Evolutionary conservation across 768 basidiomycete genomes (phyloP).

Genomic region (Suillus brevipes): DNA sequence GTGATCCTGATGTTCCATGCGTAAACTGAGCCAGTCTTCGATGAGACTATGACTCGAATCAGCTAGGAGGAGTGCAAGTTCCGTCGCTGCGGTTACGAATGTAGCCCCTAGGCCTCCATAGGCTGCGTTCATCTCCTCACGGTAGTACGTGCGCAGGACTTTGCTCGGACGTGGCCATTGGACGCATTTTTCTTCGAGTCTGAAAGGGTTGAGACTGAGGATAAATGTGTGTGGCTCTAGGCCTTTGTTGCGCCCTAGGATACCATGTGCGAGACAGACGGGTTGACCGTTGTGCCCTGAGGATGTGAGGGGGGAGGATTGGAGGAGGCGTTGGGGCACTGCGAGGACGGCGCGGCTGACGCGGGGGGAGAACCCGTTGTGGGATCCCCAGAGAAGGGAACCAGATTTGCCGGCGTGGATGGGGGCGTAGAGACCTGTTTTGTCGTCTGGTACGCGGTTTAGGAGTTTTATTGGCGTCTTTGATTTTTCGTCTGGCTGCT

Average conservation of each 20-base stretch:
- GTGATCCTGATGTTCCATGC: slow-evolving; percentile 5
- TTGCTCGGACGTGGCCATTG: slow-evolving; percentile 3
- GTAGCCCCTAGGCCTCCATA: not conserved
- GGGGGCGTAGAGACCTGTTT: slow-evolving; percentile 3
- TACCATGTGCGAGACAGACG: slow-evolving; percentile 4
- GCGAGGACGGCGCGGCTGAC: slow-evolving; percentile 5
- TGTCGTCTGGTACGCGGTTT: not conserved
- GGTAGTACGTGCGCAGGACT: slow-evolving; percentile 3
- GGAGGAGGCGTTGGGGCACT: slow-evolving; percentile 1
- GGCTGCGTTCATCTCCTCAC: not conserved
- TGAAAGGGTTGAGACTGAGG: not conserved
- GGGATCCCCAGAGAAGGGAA: slow-evolving; percentile 3
- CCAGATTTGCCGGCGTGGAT: not conserved
- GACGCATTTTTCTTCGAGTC: slow-evolving; percentile 1
- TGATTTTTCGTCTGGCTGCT: not conserved
- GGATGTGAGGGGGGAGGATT: not conserved
- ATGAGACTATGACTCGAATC: slow-evolving; percentile 7
- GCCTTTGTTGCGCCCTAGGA: slow-evolving; percentile 7
- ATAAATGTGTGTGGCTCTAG: not conserved
- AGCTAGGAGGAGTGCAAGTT: not conserved
- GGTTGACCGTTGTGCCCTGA: slow-evolving; percentile 3
- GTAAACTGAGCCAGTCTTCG: slow-evolving; percentile 3
- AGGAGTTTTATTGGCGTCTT: not conserved
- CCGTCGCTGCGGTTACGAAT: slow-evolving; percentile 1
- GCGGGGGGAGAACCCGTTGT: slow-evolving; percentile 5